phyloP scores from a whole-genome alignment of 2,329 filamentous ascomycete genomes.

The Blumeria hordei region DNA sequence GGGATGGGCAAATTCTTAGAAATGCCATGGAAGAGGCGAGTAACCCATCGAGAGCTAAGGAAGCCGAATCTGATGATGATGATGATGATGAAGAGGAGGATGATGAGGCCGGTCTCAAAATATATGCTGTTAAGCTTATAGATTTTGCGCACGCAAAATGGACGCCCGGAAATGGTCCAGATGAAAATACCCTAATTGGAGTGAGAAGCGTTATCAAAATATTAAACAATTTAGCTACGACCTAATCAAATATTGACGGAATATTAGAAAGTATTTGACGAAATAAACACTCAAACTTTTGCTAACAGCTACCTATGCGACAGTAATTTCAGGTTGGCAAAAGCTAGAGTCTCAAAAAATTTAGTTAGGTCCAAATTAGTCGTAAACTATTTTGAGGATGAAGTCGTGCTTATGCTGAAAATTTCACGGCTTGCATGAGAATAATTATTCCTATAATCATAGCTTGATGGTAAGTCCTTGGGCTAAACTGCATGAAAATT shows the following conservation, averaged over 20 bases:
- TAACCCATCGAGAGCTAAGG: conserved; percentile 7
- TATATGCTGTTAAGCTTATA: conserved; percentile 68
- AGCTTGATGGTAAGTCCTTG: too few species aligned
- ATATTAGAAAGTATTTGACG: too few species aligned
- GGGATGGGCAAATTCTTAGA: conserved; percentile 29
- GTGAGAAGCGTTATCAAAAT: conserved; percentile 48
- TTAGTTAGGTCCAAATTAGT: too few species aligned
- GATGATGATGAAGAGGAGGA: conserved; percentile 23
- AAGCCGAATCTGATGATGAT: conserved; percentile 11
- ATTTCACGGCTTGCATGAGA: too few species aligned
- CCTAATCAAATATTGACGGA: not conserved
- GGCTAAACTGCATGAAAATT: too few species aligned
- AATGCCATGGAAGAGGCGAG: conserved; percentile 15
- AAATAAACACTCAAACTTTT: too few species aligned
- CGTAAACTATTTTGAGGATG: too few species aligned
- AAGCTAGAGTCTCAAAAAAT: too few species aligned
- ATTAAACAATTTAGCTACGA: conserved; percentile 27
- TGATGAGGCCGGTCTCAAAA: conserved; percentile 32
- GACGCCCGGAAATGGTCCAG: conserved; percentile 58
- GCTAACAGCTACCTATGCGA: too few species aligned
- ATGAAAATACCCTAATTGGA: conserved; percentile 60
- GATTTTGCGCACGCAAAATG: conserved; percentile 85
- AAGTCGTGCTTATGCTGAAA: too few species aligned
- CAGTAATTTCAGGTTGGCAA: too few species aligned
- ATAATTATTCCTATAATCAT: too few species aligned